Evolutionary conservation across 129 eudicot species (phyloP).

Genomic region (Daucus carota): DNA sequence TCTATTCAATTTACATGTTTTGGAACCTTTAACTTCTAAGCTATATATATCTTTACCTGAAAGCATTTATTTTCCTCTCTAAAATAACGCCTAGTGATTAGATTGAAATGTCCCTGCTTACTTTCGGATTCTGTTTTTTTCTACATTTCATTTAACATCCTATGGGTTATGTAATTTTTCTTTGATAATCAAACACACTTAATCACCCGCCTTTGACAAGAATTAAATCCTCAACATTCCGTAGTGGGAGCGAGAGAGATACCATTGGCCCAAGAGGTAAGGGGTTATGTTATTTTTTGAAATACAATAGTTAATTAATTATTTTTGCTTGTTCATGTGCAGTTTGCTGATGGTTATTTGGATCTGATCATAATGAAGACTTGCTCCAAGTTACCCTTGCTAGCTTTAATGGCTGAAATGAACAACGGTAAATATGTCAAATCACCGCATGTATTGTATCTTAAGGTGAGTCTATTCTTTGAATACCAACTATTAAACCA

Average conservation of each 20-base stretch:
- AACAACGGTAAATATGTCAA: slow-evolving; percentile 65
- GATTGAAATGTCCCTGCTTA: not conserved
- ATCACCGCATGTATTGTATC: slow-evolving; percentile 66
- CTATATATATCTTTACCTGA: not conserved
- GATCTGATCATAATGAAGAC: slow-evolving; percentile 61
- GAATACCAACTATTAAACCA: not conserved
- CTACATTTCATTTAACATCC: not conserved
- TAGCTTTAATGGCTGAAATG: slow-evolving; percentile 60
- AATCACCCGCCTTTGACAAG: too few relatives aligned
- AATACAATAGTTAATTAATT: not conserved
- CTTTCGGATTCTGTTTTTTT: not conserved
- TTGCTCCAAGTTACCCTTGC: slow-evolving; percentile 60
- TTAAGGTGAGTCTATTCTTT: slow-evolving; percentile 47
- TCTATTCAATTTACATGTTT: not conserved
- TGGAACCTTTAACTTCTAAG: not conserved
- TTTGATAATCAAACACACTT: too few relatives aligned
- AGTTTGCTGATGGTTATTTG: slow-evolving; percentile 91
- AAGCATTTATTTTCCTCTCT: not conserved
- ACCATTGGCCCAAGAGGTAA: too few relatives aligned
- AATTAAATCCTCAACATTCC: too few relatives aligned
- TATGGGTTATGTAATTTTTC: not conserved
- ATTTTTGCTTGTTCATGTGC: slow-evolving; percentile 23
- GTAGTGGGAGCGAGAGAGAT: too few relatives aligned
- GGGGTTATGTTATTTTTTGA: not conserved
- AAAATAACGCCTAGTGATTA: not conserved